Evolutionary conservation across 768 basidiomycete species (phyloP), one percentile per base, ranked within the genome.

Genomic region (Suillus occidentalis): DNA sequence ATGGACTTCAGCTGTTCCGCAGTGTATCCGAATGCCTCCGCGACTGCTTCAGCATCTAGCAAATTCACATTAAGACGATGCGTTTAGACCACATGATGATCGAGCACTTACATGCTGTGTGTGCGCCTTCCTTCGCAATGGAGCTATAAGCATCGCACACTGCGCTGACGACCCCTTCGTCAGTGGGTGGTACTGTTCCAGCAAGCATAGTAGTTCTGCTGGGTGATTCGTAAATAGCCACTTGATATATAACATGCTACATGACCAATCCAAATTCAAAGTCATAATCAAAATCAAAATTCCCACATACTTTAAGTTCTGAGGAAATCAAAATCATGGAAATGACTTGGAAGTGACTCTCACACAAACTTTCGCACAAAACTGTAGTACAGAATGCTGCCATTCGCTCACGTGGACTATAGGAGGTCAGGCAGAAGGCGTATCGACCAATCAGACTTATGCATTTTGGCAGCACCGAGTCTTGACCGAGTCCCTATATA

Each of bases 21-120:
- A 0, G 80, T 79, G 64, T 86, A 86, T 42, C 86, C 86, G 61
- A 86, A 83, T 1, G 82, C 76, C 37, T 74, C 45, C 0, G 83
- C 83, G 2, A 81, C 79, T 6, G 68, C 69, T 14, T 71, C 67
- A 4, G 82, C 72, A 66, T 78, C 77, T 74, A 25, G 34, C 34
- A 36, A 42, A 28, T 13, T 6, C 18, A 16, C n/a, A 20, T 18
- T 40, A 10, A 20, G 25, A 28, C 18, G 22, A 25, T 12, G 39
- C 22, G 1, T 42, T 59, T 42, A 42, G 25, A 31, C 22, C 25
- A 40, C 39, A 20, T 28, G 28, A 12, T 40, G 57, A 28, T 59
- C 5, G 18, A 59, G 37, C 5, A 68, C 72, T 16, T 65, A 72
- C 72, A 65, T 42, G 22, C 34, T 45, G 6, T 58, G 45, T 68